A percentile compares a stretch with the other conserved stretches of the same genome.
Evolutionary conservation across 371 early-diverging fungal species (phyloP).

Genomic region (Haplosporangium sp.): DNA sequence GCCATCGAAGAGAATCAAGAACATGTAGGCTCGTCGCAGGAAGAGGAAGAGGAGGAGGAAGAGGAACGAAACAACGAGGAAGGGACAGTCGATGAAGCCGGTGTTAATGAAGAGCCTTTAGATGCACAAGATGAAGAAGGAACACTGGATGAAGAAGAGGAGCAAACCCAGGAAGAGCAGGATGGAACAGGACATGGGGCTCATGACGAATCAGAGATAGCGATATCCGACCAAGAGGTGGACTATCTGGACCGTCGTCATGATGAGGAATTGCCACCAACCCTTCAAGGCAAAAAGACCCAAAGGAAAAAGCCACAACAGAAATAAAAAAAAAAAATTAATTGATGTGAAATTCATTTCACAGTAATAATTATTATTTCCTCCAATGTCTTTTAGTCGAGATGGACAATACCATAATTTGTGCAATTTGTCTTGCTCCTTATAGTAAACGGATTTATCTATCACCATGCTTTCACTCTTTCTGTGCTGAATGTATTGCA

Average conservation of each 20-base stretch:
- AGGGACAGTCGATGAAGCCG: neutral
- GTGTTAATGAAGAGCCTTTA: neutral
- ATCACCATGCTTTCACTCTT: slow-evolving; percentile 72
- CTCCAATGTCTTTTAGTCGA: neutral
- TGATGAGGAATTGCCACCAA: slow-evolving; percentile 21
- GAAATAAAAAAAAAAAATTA: neutral
- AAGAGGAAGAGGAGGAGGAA: neutral
- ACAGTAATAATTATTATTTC: too few species aligned
- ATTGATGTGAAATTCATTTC: neutral
- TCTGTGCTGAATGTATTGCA: slow-evolving; percentile 70
- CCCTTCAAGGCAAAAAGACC: neutral
- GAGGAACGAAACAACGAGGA: slow-evolving; percentile 12
- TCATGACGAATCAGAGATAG: slow-evolving; percentile 47
- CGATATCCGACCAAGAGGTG: slow-evolving; percentile 38
- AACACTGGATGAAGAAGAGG: slow-evolving; percentile 9
- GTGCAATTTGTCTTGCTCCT: slow-evolving; percentile 70
- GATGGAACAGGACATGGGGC: slow-evolving; percentile 10
- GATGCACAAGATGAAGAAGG: slow-evolving; percentile 27
- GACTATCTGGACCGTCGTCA: slow-evolving; percentile 47
- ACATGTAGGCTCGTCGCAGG: slow-evolving; percentile 5
- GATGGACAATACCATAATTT: slow-evolving; percentile 26
- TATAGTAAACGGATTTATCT: slow-evolving; percentile 64
- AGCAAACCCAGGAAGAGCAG: slow-evolving; percentile 8
- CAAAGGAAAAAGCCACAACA: slow-evolving; percentile 4
- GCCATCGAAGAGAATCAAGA: slow-evolving; percentile 2